Conservation (phyloP, 345 rosid species). For the Acer yangbiense region DNA sequence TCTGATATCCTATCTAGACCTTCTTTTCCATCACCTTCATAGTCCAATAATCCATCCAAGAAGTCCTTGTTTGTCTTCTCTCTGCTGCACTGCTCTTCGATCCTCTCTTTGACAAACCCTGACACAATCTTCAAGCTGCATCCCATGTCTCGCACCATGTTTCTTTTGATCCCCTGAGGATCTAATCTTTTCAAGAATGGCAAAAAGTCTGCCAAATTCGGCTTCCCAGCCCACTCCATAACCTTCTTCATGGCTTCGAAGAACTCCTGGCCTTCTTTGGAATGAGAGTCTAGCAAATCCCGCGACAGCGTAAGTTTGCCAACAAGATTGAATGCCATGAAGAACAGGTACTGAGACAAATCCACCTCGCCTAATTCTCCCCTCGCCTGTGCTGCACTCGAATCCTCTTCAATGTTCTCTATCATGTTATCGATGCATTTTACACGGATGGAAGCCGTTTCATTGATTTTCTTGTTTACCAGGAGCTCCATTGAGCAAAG, state of each 20-base stretch:
- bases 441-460: background rate
- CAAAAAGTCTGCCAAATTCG: slow-evolving; percentile 24
- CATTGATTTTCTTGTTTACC: slow-evolving; percentile 14
- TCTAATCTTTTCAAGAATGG: slow-evolving; percentile 25
- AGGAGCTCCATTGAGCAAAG: slow-evolving; percentile 11
- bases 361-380: slow-evolving; percentile 20
- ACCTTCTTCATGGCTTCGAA: slow-evolving; percentile 18
- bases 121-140: slow-evolving; percentile 13
- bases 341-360: background rate
- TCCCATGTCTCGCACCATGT: slow-evolving; percentile 23
- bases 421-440: slow-evolving; percentile 18
- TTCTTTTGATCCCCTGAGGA: slow-evolving; percentile 33
- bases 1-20: slow-evolving; percentile 8
- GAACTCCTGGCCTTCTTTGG: slow-evolving; percentile 18
- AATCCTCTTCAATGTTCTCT: slow-evolving; percentile 14
- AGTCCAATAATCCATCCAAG: slow-evolving; percentile 22
- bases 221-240: slow-evolving; percentile 13
- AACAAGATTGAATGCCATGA: slow-evolving; percentile 23
- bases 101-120: slow-evolving; percentile 24
- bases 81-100: background rate
- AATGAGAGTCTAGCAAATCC: slow-evolving; percentile 18
- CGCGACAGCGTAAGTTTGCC: slow-evolving; percentile 23
- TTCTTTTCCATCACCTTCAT: slow-evolving; percentile 18
- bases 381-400: background rate
- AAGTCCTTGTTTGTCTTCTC: slow-evolving; percentile 12